phyloP scores from a whole-genome alignment of 176 grass and related monocot species.

The Carex scoparia region DNA sequence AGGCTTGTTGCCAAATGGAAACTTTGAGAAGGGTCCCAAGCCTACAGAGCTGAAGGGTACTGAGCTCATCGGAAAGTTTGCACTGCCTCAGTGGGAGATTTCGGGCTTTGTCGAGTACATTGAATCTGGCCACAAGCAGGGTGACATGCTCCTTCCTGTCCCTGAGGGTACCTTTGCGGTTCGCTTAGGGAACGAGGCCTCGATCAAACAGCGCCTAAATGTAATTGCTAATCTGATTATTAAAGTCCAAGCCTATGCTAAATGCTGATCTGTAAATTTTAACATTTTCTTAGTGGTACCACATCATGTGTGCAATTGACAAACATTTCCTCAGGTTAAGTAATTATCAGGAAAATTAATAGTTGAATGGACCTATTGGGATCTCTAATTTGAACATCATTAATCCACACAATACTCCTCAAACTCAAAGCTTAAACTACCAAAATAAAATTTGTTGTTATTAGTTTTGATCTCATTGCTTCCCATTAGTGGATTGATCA shows the following conservation, averaged over 20 bases:
- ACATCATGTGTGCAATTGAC: not conserved
- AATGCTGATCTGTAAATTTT: not conserved
- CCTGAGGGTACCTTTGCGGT: constrained; percentile 80
- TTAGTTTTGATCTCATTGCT: not conserved
- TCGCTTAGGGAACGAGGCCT: constrained; percentile 85
- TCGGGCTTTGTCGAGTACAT: constrained; percentile 88
- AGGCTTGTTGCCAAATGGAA: constrained; percentile 80
- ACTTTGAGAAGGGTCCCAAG: constrained; percentile 70
- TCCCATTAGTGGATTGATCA: not conserved
- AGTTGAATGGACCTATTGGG: not conserved
- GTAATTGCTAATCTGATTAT: constrained; percentile 7
- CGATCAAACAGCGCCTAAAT: constrained; percentile 54
- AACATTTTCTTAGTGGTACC: not conserved
- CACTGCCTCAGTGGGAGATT: constrained; percentile 60
- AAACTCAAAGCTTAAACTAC: not conserved
- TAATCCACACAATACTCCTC: not conserved
- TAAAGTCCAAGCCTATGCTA: not conserved
- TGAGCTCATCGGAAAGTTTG: constrained; percentile 39
- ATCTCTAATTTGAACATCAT: not conserved
- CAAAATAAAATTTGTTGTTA: not conserved
- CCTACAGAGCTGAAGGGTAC: constrained; percentile 62
- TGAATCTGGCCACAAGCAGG: constrained; percentile 88
- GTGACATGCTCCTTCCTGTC: constrained; percentile 88
- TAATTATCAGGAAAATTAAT: not conserved
- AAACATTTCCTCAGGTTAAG: not conserved